Base-by-base conservation (phyloP, 140 eudicot genomes). In the Artemisia princeps region DNA sequence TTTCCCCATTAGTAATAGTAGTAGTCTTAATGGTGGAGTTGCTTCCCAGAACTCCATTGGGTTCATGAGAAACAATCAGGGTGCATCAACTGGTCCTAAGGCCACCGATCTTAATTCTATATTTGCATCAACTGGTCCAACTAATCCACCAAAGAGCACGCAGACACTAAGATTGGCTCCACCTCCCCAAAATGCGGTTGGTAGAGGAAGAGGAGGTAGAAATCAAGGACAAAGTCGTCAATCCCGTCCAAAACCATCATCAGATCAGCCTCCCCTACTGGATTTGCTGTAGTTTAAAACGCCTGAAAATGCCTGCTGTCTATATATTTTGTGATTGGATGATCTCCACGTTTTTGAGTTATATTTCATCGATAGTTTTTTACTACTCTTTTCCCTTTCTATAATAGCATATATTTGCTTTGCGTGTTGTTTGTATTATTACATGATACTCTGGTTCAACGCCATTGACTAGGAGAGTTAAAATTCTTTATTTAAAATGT, bases 191-290 rank as follows among this genome's bases (percentile, higher is more conserved):
- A 91, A 85, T 49, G 89, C 96, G 55, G 87, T 87, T 28, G 95
- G 96, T 64, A 83, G 97, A 83, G 96, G 85, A 11, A 78, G 95
- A 71, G 96, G 96, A 48, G 78, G 86, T 80, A 86, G 90, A 67
- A 80, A 11, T 63, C 86, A 77, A 65, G 95, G 92, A 68, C 94
- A 79, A 58, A 55, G 1, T 59, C 77, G 81, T 30, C 78, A 60
- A 73, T 62, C 82, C 30, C 70, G 75, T 12, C 50, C 73, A 42
- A 89, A 86, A 72, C 63, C 91, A 15, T 68, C 85, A 57, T 67
- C 87, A 13, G 94, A 78, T 72, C 94, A 87, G 77, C 94, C 95
- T n/a, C 94, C 97, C 1, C 77, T 90, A 8, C 81, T 87, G 56
- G 97, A 90, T 81, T 73, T 90, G 84, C 88, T 90, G 62, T 86